Percentiles rank a stretch among this genome's conserved stretches.
Conservation (phyloP, 192 early-diverging fungal species). For the Backusella mclennaniae region DNA sequence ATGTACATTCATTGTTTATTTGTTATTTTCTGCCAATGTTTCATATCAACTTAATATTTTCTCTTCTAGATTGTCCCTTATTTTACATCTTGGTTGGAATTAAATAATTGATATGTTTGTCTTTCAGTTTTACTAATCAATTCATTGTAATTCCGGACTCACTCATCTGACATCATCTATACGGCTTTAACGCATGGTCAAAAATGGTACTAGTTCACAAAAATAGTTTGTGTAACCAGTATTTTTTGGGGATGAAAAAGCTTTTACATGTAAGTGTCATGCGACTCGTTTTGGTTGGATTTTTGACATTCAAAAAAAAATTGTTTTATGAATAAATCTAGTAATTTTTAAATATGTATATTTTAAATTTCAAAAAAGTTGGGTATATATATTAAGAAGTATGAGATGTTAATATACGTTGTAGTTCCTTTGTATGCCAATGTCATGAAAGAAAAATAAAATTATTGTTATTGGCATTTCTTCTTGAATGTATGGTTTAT, state of each 20-base stretch:
- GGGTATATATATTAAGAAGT: conserved; percentile 10
- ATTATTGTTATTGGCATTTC: background rate
- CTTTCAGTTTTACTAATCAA: background rate
- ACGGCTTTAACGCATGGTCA: background rate
- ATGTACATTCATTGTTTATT: background rate
- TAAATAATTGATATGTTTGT: background rate
- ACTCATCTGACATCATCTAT: background rate
- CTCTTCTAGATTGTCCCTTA: background rate
- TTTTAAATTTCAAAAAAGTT: background rate
- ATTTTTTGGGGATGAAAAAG: background rate
- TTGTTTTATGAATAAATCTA: background rate
- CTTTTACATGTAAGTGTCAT: background rate
- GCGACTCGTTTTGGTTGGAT: conserved; percentile 2
- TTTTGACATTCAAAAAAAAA: conserved; percentile 1
- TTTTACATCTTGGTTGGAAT: background rate
- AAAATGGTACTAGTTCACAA: conserved; percentile 10
- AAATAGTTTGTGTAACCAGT: background rate
- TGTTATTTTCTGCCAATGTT: background rate
- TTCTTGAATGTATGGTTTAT: background rate
- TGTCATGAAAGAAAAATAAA: background rate
- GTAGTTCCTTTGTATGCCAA: background rate
- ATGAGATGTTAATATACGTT: conserved; percentile 19
- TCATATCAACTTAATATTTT: background rate
- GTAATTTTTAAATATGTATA: conserved; percentile 1
- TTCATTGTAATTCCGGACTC: background rate